Conservation (phyloP, 2,329 filamentous ascomycete species). For the Chaetothyriales sp. region DNA sequence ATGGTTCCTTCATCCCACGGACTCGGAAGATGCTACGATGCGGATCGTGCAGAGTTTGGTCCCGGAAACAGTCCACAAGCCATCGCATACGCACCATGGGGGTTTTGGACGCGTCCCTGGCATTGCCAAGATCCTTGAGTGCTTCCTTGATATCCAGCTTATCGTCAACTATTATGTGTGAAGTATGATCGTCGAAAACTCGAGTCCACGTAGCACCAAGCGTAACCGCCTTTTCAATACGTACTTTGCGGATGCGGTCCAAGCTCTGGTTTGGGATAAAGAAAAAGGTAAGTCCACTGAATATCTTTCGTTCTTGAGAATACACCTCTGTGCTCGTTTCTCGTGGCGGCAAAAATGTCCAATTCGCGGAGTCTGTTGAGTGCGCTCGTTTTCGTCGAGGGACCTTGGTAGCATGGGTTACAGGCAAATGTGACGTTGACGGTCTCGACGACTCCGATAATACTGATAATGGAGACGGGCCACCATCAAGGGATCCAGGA, state of each 20-base stretch:
- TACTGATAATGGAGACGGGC: neutral
- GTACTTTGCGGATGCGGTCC: slow-evolving; percentile 47
- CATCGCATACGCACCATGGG: slow-evolving; percentile 48
- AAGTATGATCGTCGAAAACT: slow-evolving; percentile 28
- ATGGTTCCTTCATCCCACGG: slow-evolving; percentile 4
- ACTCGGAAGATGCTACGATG: slow-evolving; percentile 45
- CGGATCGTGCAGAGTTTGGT: slow-evolving; percentile 43
- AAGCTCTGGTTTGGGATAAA: slow-evolving; percentile 73
- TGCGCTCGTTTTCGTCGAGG: slow-evolving; percentile 29
- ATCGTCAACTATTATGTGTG: slow-evolving; percentile 54
- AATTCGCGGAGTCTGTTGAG: slow-evolving; percentile 13
- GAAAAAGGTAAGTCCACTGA: slow-evolving; percentile 48
- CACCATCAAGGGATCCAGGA: neutral
- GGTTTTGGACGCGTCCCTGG: neutral
- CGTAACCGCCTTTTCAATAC: slow-evolving; percentile 60
- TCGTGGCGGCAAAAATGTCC: neutral
- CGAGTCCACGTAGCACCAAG: slow-evolving; percentile 60
- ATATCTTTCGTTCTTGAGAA: slow-evolving; percentile 41
- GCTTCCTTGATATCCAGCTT: slow-evolving; percentile 14
- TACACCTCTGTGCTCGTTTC: slow-evolving; percentile 21
- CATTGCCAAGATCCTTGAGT: slow-evolving; percentile 3
- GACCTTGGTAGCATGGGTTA: neutral
- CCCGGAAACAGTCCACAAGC: slow-evolving; percentile 51
- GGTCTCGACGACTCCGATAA: neutral
- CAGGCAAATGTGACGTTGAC: neutral